Conservation (phyloP, 306 rosid species). For the Corylus americana region DNA sequence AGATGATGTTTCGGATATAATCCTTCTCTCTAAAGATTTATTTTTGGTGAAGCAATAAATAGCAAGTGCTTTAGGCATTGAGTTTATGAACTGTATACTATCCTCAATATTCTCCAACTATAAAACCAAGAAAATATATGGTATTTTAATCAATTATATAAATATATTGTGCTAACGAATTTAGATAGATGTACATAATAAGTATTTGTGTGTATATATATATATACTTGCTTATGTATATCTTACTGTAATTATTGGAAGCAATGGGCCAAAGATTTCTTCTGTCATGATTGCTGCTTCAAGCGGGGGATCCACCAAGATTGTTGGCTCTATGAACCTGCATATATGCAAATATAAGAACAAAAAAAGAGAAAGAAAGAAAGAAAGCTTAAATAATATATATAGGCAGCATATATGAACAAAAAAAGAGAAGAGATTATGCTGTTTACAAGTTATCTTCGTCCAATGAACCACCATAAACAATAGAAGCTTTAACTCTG, state of each 20-base stretch:
- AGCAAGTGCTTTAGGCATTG: conserved; percentile 70
- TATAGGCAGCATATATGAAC: not conserved
- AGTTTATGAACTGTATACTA: conserved; percentile 55
- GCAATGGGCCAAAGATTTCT: conserved; percentile 81
- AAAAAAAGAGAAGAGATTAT: not conserved
- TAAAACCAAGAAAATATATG: conserved; percentile 4
- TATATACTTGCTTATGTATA: not conserved
- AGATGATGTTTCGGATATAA: conserved; percentile 70
- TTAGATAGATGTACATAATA: not conserved
- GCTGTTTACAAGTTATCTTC: conserved; percentile 56
- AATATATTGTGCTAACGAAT: no score
- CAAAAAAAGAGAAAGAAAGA: no score
- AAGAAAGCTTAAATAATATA: not conserved
- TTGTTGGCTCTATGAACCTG: conserved; percentile 84
- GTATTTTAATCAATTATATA: no score
- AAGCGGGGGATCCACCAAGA: conserved; percentile 71
- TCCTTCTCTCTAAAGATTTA: conserved; percentile 47
- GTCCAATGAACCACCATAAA: conserved; percentile 64
- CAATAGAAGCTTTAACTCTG: conserved; percentile 44
- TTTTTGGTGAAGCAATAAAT: conserved; percentile 65
- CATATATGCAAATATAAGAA: not conserved
- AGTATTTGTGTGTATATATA: not conserved
- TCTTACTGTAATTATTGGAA: conserved; percentile 71
- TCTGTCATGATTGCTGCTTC: conserved; percentile 65
- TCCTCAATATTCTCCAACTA: conserved; percentile 80